phyloP scores from a whole-genome alignment of 2,329 filamentous ascomycete genomes.

The Exophiala oligosperma region DNA sequence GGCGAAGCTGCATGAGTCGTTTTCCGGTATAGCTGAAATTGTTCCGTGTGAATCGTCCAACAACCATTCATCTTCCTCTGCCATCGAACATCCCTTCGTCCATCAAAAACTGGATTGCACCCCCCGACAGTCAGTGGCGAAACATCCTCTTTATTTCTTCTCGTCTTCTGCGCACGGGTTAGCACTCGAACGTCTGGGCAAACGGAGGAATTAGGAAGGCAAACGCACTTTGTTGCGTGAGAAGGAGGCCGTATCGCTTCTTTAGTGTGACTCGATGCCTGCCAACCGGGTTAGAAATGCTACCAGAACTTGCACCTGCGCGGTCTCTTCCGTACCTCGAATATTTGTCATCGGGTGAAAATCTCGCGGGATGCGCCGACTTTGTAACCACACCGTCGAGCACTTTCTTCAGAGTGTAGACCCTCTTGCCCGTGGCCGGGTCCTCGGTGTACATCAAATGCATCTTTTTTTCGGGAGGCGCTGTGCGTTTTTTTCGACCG shows the following conservation, averaged over 20 bases:
- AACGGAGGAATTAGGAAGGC: background rate
- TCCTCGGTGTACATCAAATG: conserved; percentile 87
- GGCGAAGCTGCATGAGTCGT: too few species aligned
- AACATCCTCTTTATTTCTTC: conserved; percentile 31
- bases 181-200: conserved; percentile 15
- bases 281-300: conserved; percentile 8
- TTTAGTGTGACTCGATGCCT: conserved; percentile 93
- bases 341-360: conserved; percentile 98
- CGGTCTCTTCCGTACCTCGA: conserved; percentile 58
- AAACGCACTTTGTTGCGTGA: conserved; percentile 71
- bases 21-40: too few species aligned
- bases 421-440: conserved; percentile 71
- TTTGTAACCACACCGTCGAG: conserved; percentile 82
- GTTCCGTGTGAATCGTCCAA: too few species aligned
- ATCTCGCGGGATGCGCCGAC: conserved; percentile 91
- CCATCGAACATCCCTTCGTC: too few species aligned
- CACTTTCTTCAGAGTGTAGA: conserved; percentile 79
- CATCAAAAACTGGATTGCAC: too few species aligned
- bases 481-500: background rate
- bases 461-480: conserved; percentile 43
- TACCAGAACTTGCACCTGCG: background rate
- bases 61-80: too few species aligned
- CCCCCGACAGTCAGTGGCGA: too few species aligned
- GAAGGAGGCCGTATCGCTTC: conserved; percentile 83
- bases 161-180: conserved; percentile 30